Base-by-base conservation (phyloP, 257 asterid genomes). In the Cordia subcordata region DNA sequence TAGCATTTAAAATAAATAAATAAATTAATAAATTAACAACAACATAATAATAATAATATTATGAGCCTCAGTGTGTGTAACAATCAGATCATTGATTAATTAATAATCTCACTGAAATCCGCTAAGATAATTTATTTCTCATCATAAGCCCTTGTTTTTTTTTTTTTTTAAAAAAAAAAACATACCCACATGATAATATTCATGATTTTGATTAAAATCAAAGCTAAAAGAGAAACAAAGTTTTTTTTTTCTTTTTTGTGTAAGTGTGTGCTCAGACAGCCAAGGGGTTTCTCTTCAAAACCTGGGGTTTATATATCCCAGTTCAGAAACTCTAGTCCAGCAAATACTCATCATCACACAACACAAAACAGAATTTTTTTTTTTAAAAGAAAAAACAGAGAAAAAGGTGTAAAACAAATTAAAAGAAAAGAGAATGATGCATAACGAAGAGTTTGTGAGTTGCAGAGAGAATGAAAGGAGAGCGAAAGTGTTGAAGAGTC, bases 31-130 rank as follows among this genome's bases (percentile, higher is more conserved):
- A 8, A 0, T 0, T 0, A 39, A 60, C 45, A 13, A 1, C 20
- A 5, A 45, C 2, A 4, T 46, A 13, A 9, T 16, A 8, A 27
- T 10, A 46, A 20, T 49, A 13, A 17, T 1, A 13, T 27, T 40
- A 20, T 18, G 53, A 80, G 94, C 94, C 63, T 89, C 94, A 84
- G 95, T 82, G 96, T 86, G 96, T 88, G 95, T 88, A 88, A 88
- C 94, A 88, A 71, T 72, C 79, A 88, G 96, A 84, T 90, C 97
- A 81, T 64, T 51, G 96, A 90, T 58, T 20, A 59, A 11, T 70
- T 4, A 53, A 59, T 17, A 68, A 83, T 62, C 97, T 84, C 96
- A 86, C 81, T 75, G 93, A 90, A 89, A 89, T 89, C 96, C 95
- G 94, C 96, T 86, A 89, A 89, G 96, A 88, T 83, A 70, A 54